Base-by-base conservation (phyloP, 2,329 filamentous ascomycete species). In the Chrysoporthe deuterocubensis region DNA sequence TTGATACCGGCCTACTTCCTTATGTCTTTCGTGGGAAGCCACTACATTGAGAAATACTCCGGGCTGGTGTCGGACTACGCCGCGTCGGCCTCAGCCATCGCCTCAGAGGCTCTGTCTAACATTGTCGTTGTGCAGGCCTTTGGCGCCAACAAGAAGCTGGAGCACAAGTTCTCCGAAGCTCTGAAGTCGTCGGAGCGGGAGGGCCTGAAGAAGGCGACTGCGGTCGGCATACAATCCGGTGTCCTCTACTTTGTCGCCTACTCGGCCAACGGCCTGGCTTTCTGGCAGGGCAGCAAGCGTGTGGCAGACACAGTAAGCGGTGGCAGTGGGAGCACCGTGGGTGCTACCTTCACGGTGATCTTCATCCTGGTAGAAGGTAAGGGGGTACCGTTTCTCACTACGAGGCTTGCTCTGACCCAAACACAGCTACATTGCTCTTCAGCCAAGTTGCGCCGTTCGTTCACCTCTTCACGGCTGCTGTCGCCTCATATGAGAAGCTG, bases 161-260 rank as follows among this genome's bases (percentile, higher is more conserved):
- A 91, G 74, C 78, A 80, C 42, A 89, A 86, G 68, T 91, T 91
- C 69, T 56, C 71, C 21, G 62, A 69, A 26, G 70, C 66, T 0
- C 65, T 73, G 1, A 65, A 61, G n/a, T 58, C 56, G 7, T 68
- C 72, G 11, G 70, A 71, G 67, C 54, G 74, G 2, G 80, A 84
- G 56, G 86, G 82, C 1, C 75, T 87, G 67, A 86, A 86, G 72
- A 90, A 90, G 73, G 82, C 86, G 1, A 75, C 83, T 1, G 82
- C 83, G 0, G 81, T 84, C 43, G 88, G 84, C 3, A 78, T 87
- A 0, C 87, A 89, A 73, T 81, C 85, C 8, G 88, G 88, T n/a
- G 74, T 87, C n/a, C 76, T 90, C 21, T 91, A 90, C 73, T 90
- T 91, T 72, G 83, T 90, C 67, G 87, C 88, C 2, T 90, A 89